These are phyloP conservation scores for Astrothelium subdiscretum DNA, from an alignment of 495 filamentous ascomycete species.

Conservation along the genomic window DNA sequence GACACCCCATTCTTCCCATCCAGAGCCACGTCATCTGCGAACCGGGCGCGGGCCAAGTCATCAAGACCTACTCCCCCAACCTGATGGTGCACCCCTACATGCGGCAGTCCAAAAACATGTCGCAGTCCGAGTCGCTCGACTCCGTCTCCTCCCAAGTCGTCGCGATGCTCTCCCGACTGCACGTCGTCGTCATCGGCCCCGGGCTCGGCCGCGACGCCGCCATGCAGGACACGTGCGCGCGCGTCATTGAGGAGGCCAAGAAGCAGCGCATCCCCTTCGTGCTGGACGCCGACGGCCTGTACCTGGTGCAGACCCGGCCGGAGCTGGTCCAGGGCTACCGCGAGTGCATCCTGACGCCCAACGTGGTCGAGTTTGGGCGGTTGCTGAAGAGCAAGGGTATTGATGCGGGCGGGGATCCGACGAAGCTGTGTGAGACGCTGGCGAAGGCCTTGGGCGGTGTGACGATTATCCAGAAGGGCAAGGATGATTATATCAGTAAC, in stretches of 20 bases:
- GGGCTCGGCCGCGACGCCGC: slow-evolving; percentile 80
- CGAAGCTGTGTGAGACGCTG: slow-evolving; percentile 57
- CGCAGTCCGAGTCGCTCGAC: slow-evolving; percentile 32
- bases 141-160: slow-evolving; percentile 60
- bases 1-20: neutral
- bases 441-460: slow-evolving; percentile 74
- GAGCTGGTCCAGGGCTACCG: slow-evolving; percentile 68
- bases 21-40: slow-evolving; percentile 97
- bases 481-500: slow-evolving; percentile 75
- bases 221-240: slow-evolving; percentile 76
- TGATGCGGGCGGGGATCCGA: slow-evolving; percentile 40
- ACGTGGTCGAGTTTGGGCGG: slow-evolving; percentile 83
- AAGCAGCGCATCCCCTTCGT: slow-evolving; percentile 67
- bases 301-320: slow-evolving; percentile 62
- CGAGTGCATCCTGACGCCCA: slow-evolving; percentile 84
- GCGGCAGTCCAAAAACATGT: slow-evolving; percentile 51
- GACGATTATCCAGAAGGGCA: slow-evolving; percentile 81
- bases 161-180: slow-evolving; percentile 69
- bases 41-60: slow-evolving; percentile 66
- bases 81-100: slow-evolving; percentile 97
- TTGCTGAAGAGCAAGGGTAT: slow-evolving; percentile 61
- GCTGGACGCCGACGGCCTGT: slow-evolving; percentile 83
- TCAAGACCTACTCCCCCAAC: slow-evolving; percentile 96
- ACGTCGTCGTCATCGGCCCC: slow-evolving; percentile 89
- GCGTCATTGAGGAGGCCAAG: slow-evolving; percentile 69